Evolutionary conservation across 1,284 basidiomycete species (phyloP).

Genomic region (Xanthoconium separans): DNA sequence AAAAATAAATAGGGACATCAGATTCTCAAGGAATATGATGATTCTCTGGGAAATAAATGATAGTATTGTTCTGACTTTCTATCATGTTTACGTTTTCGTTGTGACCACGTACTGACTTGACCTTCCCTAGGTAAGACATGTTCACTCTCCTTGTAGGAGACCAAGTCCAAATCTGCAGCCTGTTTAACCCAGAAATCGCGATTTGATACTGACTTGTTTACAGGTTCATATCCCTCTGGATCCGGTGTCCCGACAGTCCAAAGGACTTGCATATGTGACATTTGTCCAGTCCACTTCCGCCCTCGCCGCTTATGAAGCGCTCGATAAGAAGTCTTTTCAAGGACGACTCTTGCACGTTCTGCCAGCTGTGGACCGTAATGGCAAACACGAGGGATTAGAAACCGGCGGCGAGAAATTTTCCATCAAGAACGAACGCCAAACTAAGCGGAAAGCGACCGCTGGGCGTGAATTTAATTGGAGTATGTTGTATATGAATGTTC

Average conservation of each 20-base stretch:
- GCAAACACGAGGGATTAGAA: constrained; percentile 45
- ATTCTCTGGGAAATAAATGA: constrained; percentile 52
- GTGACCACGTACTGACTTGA: constrained; percentile 2
- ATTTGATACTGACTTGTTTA: constrained; percentile 13
- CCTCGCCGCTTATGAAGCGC: constrained; percentile 69
- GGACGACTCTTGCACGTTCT: constrained; percentile 91
- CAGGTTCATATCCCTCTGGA: constrained; percentile 87
- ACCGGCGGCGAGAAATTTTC: constrained; percentile 49
- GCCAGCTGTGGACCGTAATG: constrained; percentile 70
- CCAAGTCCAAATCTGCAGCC: no score
- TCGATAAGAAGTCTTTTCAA: constrained; percentile 90
- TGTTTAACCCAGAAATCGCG: neutral
- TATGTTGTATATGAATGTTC: constrained; percentile 95
- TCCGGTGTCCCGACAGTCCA: constrained; percentile 61
- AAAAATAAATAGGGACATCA: constrained; percentile 60
- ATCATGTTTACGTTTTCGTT: neutral
- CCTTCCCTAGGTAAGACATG: constrained; percentile 17
- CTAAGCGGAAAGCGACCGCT: constrained; percentile 71
- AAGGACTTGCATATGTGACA: constrained; percentile 85
- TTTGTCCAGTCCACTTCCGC: constrained; percentile 71
- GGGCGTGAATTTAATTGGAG: constrained; percentile 95
- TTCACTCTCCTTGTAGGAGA: neutral
- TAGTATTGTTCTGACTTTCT: constrained; percentile 38
- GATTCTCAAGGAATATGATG: constrained; percentile 54
- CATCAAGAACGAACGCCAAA: constrained; percentile 68